Evolutionary conservation across 164 flowering plant species (phyloP).

Genomic region (Brasenia schreberi): DNA sequence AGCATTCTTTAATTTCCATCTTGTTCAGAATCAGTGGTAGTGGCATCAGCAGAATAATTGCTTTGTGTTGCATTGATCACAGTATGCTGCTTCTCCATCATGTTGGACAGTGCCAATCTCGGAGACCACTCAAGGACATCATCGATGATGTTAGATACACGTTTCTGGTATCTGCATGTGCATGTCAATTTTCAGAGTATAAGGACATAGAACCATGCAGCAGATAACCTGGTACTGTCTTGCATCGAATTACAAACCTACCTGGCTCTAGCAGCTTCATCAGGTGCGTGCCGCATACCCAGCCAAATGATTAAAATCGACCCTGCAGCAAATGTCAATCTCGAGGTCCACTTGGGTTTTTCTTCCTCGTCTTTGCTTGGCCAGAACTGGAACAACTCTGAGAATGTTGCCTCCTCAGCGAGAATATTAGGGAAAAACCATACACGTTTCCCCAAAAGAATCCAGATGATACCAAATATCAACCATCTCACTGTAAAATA

Average conservation of each 20-base stretch:
- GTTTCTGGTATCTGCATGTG: constrained; percentile 76
- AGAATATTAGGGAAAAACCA: constrained; percentile 98
- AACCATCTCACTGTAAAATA: constrained; percentile 60
- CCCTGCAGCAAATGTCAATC: constrained; percentile 61
- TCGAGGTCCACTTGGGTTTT: constrained; percentile 84
- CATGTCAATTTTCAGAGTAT: neutral
- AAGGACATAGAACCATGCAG: neutral
- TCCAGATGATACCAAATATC: constrained; percentile 64
- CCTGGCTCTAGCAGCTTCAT: constrained; percentile 99
- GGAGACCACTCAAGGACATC: constrained; percentile 98
- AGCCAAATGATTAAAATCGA: constrained; percentile 53
- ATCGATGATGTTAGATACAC: constrained; percentile 89
- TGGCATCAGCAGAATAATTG: constrained; percentile 20
- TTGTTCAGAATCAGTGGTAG: constrained; percentile 16
- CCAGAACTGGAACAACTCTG: constrained; percentile 89
- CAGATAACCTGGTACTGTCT: neutral
- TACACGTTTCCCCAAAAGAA: constrained; percentile 72
- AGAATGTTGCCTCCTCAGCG: constrained; percentile 92
- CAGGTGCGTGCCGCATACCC: constrained; percentile 92
- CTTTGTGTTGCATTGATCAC: constrained; percentile 41
- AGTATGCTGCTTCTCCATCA: constrained; percentile 72
- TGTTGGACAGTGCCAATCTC: constrained; percentile 71
- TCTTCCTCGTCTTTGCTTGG: constrained; percentile 95
- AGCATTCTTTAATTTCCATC: neutral
- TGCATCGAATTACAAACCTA: constrained; percentile 16